phyloP scores from a whole-genome alignment of 2,329 filamentous ascomycete genomes.

The Blastomyces percursus region DNA sequence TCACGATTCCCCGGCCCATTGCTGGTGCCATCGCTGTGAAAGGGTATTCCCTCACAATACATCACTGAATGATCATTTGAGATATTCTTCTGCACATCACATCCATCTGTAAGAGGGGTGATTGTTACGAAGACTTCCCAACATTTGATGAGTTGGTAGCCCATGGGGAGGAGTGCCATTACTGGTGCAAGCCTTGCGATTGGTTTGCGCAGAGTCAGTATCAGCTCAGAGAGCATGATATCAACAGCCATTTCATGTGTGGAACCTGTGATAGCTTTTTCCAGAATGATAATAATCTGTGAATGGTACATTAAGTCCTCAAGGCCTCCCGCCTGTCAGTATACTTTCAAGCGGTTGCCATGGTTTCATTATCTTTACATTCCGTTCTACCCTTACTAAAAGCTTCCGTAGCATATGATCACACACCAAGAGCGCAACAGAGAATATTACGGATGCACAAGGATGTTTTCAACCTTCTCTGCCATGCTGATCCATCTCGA shows the following conservation, averaged over 20 bases:
- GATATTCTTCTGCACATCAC: slow-evolving; percentile 7
- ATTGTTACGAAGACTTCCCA: slow-evolving; percentile 9
- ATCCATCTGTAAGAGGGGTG: slow-evolving; percentile 6
- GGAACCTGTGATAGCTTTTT: slow-evolving; percentile 11
- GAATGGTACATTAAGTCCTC: slow-evolving; percentile 15
- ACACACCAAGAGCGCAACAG: slow-evolving; percentile 11
- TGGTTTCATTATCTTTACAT: background rate
- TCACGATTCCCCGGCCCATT: slow-evolving; percentile 3
- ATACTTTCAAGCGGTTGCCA: background rate
- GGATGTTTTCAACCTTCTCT: slow-evolving; percentile 16
- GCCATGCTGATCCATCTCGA: slow-evolving; percentile 21
- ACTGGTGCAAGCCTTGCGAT: slow-evolving; percentile 10
- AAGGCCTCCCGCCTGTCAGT: background rate
- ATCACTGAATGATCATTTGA: slow-evolving; percentile 1
- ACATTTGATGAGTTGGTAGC: background rate
- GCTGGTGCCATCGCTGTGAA: slow-evolving; percentile 8
- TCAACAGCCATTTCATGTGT: slow-evolving; percentile 12
- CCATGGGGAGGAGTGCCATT: background rate
- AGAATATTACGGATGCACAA: slow-evolving; percentile 17
- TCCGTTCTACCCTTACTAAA: background rate
- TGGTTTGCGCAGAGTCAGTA: slow-evolving; percentile 10
- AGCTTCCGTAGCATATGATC: slow-evolving; percentile 14
- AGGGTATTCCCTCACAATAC: slow-evolving; percentile 4
- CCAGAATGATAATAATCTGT: slow-evolving; percentile 12
- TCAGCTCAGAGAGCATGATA: slow-evolving; percentile 10